These are phyloP conservation scores for Jamesozyma jinghongensis DNA, from an alignment of 805 yeast species.

Conservation along the genomic window DNA sequence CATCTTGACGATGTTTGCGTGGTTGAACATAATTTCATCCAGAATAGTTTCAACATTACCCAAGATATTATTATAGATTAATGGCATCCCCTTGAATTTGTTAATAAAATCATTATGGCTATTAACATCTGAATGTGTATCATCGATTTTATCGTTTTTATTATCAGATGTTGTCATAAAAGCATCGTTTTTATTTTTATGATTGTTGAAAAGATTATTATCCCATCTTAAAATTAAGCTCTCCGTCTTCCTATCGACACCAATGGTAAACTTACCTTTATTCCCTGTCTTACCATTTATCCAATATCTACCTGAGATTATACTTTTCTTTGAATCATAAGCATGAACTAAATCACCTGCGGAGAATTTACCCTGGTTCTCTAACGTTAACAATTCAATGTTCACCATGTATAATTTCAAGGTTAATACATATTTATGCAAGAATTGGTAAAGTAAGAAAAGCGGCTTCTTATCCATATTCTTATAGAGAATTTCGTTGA, in stretches of 20 bases:
- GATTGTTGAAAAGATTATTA: conserved; percentile 12
- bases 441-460: conserved; percentile 22
- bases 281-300: conserved; percentile 25
- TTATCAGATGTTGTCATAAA: neutral
- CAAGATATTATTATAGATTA: conserved; percentile 19
- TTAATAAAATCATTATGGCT: neutral
- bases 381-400: conserved; percentile 21
- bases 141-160: neutral
- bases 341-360: conserved; percentile 28
- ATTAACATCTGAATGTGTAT: neutral
- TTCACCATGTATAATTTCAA: conserved; percentile 28
- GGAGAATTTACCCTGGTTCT: conserved; percentile 26
- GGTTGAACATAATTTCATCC: conserved; percentile 30
- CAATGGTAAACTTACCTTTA: conserved; percentile 24
- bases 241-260: conserved; percentile 20
- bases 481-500: conserved; percentile 27
- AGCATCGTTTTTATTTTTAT: neutral
- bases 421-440: conserved; percentile 29
- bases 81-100: conserved; percentile 10
- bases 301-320: conserved; percentile 29
- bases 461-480: conserved; percentile 23
- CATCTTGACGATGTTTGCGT: conserved; percentile 26
- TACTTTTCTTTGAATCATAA: conserved; percentile 28
- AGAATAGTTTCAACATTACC: conserved; percentile 26
- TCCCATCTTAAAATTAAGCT: conserved; percentile 26